phyloP scores from a whole-genome alignment of 1,284 basidiomycete genomes.

The Ustanciosporium gigantosporum region DNA sequence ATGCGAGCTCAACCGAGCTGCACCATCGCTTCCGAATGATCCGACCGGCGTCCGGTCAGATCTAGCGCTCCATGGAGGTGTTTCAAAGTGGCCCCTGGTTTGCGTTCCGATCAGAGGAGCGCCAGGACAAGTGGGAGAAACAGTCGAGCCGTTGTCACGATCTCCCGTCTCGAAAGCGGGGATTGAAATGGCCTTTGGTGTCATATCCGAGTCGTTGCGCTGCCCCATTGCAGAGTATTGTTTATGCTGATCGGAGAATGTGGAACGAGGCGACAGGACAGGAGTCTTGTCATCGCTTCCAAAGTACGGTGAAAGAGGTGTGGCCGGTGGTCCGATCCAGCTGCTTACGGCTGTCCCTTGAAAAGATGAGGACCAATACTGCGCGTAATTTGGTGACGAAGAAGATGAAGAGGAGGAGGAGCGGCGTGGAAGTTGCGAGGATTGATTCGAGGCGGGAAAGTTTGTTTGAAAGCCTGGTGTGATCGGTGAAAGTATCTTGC shows the following conservation, averaged over 20 bases:
- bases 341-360: conserved; percentile 1
- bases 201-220: conserved; percentile 11
- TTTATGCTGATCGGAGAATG: not conserved
- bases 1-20: not conserved
- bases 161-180: conserved; percentile 4
- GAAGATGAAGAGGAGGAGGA: conserved; percentile 18
- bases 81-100: conserved; percentile 15
- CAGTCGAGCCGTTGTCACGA: not conserved
- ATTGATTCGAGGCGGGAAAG: no score
- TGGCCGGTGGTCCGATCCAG: conserved; percentile 21
- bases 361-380: conserved; percentile 13
- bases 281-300: not conserved
- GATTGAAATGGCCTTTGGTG: conserved; percentile 10
- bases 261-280: conserved; percentile 5
- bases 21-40: conserved; percentile 1
- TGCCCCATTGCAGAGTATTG: not conserved
- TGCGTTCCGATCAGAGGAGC: conserved; percentile 22
- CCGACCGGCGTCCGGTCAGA: conserved; percentile 5
- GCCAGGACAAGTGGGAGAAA: conserved; percentile 13
- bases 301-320: conserved; percentile 27
- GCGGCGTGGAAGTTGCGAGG: conserved; percentile 4
- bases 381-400: conserved; percentile 3
- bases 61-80: conserved; percentile 6
- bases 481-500: conserved; percentile 25
- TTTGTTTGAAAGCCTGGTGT: conserved; percentile 8